Evolutionary conservation across 352 stramenopile species (phyloP), one percentile per base, ranked within the genome.

Genomic region (Pythium inflatum): DNA sequence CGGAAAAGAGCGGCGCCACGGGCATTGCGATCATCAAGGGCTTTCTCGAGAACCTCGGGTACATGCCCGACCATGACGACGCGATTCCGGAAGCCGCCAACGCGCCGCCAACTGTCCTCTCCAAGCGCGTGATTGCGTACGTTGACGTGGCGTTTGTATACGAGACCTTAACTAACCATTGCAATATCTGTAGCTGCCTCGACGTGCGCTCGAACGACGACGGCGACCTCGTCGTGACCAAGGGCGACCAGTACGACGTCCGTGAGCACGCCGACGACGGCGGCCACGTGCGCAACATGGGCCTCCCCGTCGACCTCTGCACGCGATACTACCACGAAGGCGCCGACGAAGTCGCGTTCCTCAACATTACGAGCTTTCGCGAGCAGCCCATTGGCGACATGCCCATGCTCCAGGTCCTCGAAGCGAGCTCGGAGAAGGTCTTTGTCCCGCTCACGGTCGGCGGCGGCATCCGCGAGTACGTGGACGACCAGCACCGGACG

Each of bases 361-460:
- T 99, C 34, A 99, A 99, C 85, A 99, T 99, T 68, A 99, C 95
- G n/a, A 98, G 91, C 74, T 99, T 99, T 76, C 86, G 97, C 33
- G 92, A 98, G 73, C 93, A 98, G 59, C 94, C 98, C 11, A 94
- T 99, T 63, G 95, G 97, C 50, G 97, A 99, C 72, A 86, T 98
- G 70, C 97, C 97, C 16, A 99, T 99, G 95, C 87, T 99, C 13
- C 85, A 92, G 63, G 95, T 99, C 46, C 82, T 99, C 1, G 92
- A 99, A 67, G 83, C 93, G 58, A 95, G 95, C 50, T 99, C 94
- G 1, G 90, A 98, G 75, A 90, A 82, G 34, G 97, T 99, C 25
- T 99, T 99, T 79, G 97, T 99, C 46, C 97, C 97, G 14, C 77
- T 99, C 2, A 99, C 97, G 2, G 97, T 99, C 53, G 97, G 97